phyloP scores from a whole-genome alignment of 1,284 basidiomycete species.

The Malassezia sp. region DNA sequence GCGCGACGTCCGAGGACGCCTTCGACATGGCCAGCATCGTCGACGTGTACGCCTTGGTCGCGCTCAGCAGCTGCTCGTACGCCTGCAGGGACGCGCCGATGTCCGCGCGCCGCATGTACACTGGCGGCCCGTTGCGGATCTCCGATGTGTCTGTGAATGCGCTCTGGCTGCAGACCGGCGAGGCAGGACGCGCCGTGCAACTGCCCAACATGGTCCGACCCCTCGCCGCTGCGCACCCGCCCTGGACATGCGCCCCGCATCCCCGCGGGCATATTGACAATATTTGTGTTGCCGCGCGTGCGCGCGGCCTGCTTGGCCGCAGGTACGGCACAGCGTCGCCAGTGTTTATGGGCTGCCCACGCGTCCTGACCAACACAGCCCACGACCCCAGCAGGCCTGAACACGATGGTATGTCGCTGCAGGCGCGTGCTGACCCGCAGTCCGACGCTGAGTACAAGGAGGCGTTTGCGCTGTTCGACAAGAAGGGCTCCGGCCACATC shows the following conservation, averaged over 20 bases:
- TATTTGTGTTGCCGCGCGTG: no score
- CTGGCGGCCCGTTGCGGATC: constrained; percentile 49
- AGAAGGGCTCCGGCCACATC: constrained; percentile 80
- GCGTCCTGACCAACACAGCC: no score
- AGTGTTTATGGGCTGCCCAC: no score
- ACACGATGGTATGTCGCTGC: neutral
- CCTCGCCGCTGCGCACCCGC: no score
- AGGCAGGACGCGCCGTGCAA: constrained; percentile 2
- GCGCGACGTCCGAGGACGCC: constrained; percentile 73
- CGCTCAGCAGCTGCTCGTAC: constrained; percentile 71
- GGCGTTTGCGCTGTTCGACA: constrained; percentile 95
- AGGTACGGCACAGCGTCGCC: no score
- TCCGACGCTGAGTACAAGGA: constrained; percentile 56
- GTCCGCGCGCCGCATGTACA: constrained; percentile 70
- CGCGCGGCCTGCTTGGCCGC: no score
- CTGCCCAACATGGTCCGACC: no score
- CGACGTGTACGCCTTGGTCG: constrained; percentile 69
- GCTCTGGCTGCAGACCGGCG: constrained; percentile 1
- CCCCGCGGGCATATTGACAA: no score
- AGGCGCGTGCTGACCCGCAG: constrained; percentile 8
- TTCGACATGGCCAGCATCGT: constrained; percentile 71
- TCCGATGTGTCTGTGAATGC: constrained; percentile 4
- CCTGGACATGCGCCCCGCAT: no score
- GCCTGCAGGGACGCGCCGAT: constrained; percentile 64
- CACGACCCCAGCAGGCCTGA: no score